These are phyloP conservation scores for Myxozyma lipomycoides DNA, from an alignment of 805 yeast genomes.

Conservation along the genomic window DNA sequence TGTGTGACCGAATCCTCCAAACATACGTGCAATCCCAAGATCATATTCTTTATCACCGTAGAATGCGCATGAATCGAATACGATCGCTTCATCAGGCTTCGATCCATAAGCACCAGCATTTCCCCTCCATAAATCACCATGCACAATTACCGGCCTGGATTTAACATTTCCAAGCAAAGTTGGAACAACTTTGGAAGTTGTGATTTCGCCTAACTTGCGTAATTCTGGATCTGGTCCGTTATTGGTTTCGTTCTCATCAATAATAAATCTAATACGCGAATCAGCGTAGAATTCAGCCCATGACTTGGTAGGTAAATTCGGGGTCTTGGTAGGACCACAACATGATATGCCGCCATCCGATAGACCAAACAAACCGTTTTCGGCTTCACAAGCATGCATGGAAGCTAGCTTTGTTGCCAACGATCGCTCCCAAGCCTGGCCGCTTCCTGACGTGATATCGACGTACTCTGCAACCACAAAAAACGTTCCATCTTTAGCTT, in stretches of 20 bases:
- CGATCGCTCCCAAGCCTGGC: no score
- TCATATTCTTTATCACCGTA: conserved; percentile 27
- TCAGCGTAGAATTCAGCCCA: conserved; percentile 22
- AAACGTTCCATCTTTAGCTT: no score
- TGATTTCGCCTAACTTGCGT: conserved; percentile 3
- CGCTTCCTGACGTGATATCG: no score
- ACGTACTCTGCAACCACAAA: no score
- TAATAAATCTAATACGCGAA: conserved; percentile 13
- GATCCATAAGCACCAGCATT: conserved; percentile 16
- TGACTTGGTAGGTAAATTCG: conserved; percentile 19
- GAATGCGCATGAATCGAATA: conserved; percentile 25
- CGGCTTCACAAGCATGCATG: background rate
- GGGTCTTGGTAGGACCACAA: conserved; percentile 23
- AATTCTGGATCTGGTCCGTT: conserved; percentile 16
- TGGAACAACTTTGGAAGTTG: conserved; percentile 16
- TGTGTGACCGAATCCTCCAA: conserved; percentile 28
- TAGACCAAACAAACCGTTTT: conserved; percentile 13
- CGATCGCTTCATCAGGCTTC: conserved; percentile 7
- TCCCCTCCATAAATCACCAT: conserved; percentile 28
- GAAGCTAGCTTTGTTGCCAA: no score
- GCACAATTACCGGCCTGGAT: conserved; percentile 22
- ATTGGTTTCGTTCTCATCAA: conserved; percentile 13
- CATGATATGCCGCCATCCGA: conserved; percentile 18
- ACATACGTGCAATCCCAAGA: conserved; percentile 28
- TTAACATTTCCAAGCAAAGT: conserved; percentile 4